Percentiles rank a stretch among this genome's conserved stretches.
phyloP scores from a whole-genome alignment of 306 rosid species.

The Vigna angularis region DNA sequence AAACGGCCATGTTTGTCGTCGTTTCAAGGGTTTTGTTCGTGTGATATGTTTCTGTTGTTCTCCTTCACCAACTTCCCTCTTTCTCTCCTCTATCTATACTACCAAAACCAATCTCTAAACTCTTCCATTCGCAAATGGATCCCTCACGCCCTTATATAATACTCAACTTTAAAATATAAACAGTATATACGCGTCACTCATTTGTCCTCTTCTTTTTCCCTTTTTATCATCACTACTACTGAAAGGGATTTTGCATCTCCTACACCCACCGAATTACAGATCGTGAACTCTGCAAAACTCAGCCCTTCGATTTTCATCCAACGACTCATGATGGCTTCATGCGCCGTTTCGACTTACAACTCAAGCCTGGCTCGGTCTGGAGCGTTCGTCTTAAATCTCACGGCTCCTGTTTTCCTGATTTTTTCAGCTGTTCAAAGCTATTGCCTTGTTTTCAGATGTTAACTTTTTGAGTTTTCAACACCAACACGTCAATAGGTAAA shows the following conservation, averaged over 20 bases:
- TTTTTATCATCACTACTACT: no score
- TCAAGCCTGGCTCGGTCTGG: background rate
- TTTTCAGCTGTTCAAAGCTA: background rate
- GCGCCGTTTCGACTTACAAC: background rate
- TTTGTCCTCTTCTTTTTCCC: background rate
- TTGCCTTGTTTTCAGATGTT: background rate
- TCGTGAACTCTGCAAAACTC: background rate
- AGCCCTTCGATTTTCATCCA: background rate
- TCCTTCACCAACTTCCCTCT: background rate
- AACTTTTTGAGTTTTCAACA: background rate
- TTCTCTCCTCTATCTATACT: background rate
- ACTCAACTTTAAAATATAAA: background rate
- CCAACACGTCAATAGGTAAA: background rate
- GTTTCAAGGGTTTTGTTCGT: slow-evolving; percentile 6
- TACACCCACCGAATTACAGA: no score
- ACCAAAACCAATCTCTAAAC: slow-evolving; percentile 3
- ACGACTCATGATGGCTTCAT: background rate
- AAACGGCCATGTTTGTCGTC: slow-evolving; percentile 47
- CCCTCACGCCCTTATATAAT: background rate
- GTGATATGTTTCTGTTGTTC: background rate
- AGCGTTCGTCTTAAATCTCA: background rate
- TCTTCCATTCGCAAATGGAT: background rate
- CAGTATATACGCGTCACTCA: background rate
- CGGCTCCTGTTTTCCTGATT: background rate
- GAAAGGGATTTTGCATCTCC: no score